Evolutionary conservation across 768 basidiomycete species (phyloP), one percentile per base, ranked within the genome.

Genomic region (Calvatia gigantea): DNA sequence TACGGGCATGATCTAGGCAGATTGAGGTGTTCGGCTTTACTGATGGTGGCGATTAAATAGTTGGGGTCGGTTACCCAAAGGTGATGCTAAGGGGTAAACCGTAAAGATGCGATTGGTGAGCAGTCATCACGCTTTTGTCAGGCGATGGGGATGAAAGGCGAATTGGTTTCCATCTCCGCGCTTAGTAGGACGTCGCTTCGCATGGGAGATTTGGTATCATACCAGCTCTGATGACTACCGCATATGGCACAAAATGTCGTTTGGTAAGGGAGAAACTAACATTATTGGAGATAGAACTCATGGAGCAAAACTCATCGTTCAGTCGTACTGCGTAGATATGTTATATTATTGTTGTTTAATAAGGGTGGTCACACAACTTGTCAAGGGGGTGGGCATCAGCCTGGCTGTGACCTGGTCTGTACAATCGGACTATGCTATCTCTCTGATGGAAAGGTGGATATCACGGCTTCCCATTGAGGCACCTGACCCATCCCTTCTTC

Each of bases 191-290:
- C 3, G 5, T 9, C 31, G 47, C 47, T 48, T 50, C 48, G 23
- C 48, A 50, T 50, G 48, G 48, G 48, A 50, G 48, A 50, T 48
- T 48, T 32, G 15, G 15, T 48, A 17, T 48, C 32, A 50, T 37
- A 50, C 38, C 33, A 23, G 48, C 38, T 50, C 32, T 50, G 29
- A 35, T 50, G 48, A 50, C 25, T 37, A 21, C 48, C 38, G 14
- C 33, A 50, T 50, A 35, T 50, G 35, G 48, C 7, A 50, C 35
- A 12, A 21, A 38, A 8, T 23, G 19, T 32, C 35, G 35, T 32
- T 32, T 49, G 33, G 11, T 14, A 42, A 12, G 39, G 39, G 23
- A 12, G 39, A 9, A 42, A 11, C 39, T 21, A 12, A 42, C 21
- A 42, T 23, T 11, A 23, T 21, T 42, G 41, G 28, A 29, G 48